Percentiles rank a stretch among this genome's conserved stretches.
phyloP scores from a whole-genome alignment of 345 rosid genomes.

The Ailanthus altissimus region DNA sequence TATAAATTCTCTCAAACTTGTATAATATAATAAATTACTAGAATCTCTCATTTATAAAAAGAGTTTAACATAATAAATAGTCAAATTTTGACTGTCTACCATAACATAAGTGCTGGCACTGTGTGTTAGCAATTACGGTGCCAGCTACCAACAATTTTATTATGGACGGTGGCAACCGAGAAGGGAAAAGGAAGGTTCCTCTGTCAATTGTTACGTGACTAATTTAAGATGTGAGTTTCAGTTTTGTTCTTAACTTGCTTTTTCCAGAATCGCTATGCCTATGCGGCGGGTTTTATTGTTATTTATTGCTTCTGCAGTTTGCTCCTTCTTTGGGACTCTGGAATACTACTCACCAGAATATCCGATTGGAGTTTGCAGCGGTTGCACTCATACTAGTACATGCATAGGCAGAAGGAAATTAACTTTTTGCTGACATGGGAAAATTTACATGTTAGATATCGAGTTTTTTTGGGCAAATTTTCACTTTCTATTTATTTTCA shows the following conservation, averaged over 20 bases:
- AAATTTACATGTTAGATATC: not conserved
- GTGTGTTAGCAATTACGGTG: too few relatives aligned
- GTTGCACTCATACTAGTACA: too few relatives aligned
- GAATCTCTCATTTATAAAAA: too few relatives aligned
- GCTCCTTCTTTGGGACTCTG: not conserved
- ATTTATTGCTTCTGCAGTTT: not conserved
- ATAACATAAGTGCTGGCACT: too few relatives aligned
- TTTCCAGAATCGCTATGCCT: not conserved
- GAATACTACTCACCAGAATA: too few relatives aligned
- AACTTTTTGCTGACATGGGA: not conserved
- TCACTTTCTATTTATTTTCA: too few relatives aligned
- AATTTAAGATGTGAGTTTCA: not conserved
- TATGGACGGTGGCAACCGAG: not conserved
- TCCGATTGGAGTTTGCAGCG: too few relatives aligned
- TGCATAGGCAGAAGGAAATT: not conserved
- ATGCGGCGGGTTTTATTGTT: not conserved
- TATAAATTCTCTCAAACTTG: too few relatives aligned
- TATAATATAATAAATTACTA: too few relatives aligned
- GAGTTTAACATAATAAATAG: too few relatives aligned
- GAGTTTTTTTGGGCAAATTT: not conserved
- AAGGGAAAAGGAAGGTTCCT: slow-evolving; percentile 34
- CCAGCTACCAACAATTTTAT: too few relatives aligned
- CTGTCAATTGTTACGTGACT: not conserved
- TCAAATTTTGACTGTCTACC: too few relatives aligned
- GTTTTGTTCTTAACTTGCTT: not conserved